Evolutionary conservation across 1,139 yeast genomes (phyloP), one percentile per base, ranked within the genome.

Genomic region (Sugiyamaella paludigena): DNA sequence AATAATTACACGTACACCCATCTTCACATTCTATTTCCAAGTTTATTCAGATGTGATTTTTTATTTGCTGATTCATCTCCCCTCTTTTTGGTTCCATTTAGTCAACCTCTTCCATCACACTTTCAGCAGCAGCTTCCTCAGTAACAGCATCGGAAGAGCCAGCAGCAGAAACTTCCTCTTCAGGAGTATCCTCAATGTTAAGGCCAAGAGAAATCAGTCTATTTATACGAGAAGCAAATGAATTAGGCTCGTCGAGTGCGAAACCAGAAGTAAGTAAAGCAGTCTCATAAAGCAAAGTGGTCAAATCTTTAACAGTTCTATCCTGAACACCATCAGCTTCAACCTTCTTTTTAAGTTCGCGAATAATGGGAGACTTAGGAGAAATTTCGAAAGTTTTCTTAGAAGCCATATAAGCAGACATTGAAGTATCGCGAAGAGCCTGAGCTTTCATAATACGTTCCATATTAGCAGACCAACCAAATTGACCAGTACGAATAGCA

Each of bases 401-500:
- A 52, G 98, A 92, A 42, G 98, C 86, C 99, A 92, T 94, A 94
- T 92, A 92, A 57, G 96, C 83, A 45, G 98, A 89, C 98, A 94
- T 92, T 64, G 96, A 83, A 64, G 96, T 87, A 75, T 92, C 98
- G 80, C 98, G 91, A 68, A 92, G 81, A 66, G 99, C 98, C 81
- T 92, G 99, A 58, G 98, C 98, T 82, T 92, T 92, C 99, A 92
- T 94, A 81, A 92, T 92, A 85, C 98, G 92, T 80, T 92, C 99
- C 98, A 94, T 94, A 81, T 92, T 92, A 67, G 99, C 99, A 63
- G 98, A 92, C 99, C 99, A 92, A 73, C 99, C 98, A 74, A 92
- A 92, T 80, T 92, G 98, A 66, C 97, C 98, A 63, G 98, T 92
- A 83, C 98, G 89, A 72, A 92, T 91, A 65, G 98, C 98, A 73